Percentiles rank a stretch among this genome's conserved stretches.
Conservation (phyloP, 176 grass and related monocot species). For the Carex cristatella region DNA sequence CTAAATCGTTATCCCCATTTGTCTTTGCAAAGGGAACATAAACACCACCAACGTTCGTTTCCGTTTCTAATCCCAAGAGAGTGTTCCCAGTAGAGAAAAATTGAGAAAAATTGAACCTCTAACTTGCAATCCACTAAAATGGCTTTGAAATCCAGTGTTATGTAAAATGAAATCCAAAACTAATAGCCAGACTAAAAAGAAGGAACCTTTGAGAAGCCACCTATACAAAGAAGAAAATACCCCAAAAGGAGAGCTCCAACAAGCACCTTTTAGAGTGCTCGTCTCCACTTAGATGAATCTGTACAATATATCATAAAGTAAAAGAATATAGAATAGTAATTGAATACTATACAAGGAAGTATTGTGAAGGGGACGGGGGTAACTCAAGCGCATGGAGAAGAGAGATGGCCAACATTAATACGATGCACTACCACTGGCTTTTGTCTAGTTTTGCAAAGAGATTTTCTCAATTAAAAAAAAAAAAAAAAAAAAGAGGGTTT, state of each 20-base stretch:
- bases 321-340: neutral
- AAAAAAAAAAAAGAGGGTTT: too few relatives aligned
- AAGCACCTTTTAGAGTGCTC: neutral
- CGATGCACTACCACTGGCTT: neutral
- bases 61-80: conserved; percentile 10
- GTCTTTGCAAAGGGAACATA: neutral
- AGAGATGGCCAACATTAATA: conserved; percentile 8
- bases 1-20: neutral
- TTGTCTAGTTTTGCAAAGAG: neutral
- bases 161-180: neutral
- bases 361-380: neutral
- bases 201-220: conserved; percentile 5
- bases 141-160: neutral
- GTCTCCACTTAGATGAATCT: neutral
- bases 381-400: neutral
- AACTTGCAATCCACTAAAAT: neutral
- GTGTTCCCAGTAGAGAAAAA: conserved; percentile 6
- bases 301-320: neutral
- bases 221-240: neutral
- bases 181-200: neutral
- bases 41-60: neutral
- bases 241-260: conserved; percentile 19
- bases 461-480: too few relatives aligned
- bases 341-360: neutral
- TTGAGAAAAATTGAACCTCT: neutral